A percentile compares a stretch with the other conserved stretches of the same genome.
Conservation (phyloP, 1,284 basidiomycete species). For the Somion occarium region DNA sequence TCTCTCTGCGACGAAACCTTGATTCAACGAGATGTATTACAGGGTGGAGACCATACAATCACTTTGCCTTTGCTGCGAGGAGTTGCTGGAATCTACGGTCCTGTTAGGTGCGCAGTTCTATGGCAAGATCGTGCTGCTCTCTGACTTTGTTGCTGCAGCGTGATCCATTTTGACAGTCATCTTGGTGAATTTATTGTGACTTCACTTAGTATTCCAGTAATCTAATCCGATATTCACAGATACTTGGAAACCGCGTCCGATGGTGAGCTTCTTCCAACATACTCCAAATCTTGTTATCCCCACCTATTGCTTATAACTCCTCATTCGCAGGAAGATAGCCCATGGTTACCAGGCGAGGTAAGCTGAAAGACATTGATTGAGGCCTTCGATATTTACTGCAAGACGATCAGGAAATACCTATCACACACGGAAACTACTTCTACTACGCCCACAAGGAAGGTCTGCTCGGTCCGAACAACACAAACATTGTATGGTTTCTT, state of each 20-base stretch:
- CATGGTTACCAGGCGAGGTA: slow-evolving; percentile 30
- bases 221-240: slow-evolving; percentile 17
- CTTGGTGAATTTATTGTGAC: slow-evolving; percentile 25
- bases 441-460: slow-evolving; percentile 36
- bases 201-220: too few species aligned
- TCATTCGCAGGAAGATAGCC: slow-evolving; percentile 18
- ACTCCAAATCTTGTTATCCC: not conserved
- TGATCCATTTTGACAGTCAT: slow-evolving; percentile 39
- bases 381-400: not conserved
- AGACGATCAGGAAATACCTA: slow-evolving; percentile 23
- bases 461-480: slow-evolving; percentile 31
- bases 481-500: slow-evolving; percentile 36
- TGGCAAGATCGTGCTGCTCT: too few species aligned
- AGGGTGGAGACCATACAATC: slow-evolving; percentile 39
- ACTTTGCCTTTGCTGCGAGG: slow-evolving; percentile 34
- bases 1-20: not conserved
- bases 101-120: slow-evolving; percentile 26
- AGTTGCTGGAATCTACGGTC: slow-evolving; percentile 32
- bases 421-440: slow-evolving; percentile 37
- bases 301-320: not conserved
- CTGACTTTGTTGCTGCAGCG: too few species aligned
- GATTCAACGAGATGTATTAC: not conserved
- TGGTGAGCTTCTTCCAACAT: not conserved
- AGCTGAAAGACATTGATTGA: not conserved
- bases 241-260: slow-evolving; percentile 28